Conservation (phyloP, 257 asterid species). For the Buddleja alternifolia region DNA sequence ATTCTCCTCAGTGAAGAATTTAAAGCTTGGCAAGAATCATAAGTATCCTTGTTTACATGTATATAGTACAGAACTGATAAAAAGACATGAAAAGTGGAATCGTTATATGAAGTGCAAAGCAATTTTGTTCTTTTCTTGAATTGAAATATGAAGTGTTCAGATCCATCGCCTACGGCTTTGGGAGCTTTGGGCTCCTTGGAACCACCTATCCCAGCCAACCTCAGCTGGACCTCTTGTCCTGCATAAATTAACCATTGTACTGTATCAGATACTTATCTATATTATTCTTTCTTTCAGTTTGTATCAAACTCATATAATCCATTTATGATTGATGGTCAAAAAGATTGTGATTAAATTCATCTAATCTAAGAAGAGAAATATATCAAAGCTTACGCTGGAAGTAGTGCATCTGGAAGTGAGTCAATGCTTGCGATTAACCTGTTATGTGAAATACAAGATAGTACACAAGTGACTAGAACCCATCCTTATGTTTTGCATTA, state of each 20-base stretch:
- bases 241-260: too few relatives aligned
- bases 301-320: too few relatives aligned
- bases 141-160: conserved; percentile 33
- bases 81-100: not conserved
- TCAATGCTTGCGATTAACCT: conserved; percentile 63
- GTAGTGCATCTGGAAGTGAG: conserved; percentile 75
- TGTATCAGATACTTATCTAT: too few relatives aligned
- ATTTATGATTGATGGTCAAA: too few relatives aligned
- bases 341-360: too few relatives aligned
- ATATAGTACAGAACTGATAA: not conserved
- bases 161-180: conserved; percentile 73
- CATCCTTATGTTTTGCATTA: not conserved
- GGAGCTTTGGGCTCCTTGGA: conserved; percentile 80
- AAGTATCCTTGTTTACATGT: not conserved
- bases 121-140: not conserved
- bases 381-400: conserved; percentile 58
- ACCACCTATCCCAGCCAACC: conserved; percentile 86
- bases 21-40: too few relatives aligned
- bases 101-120: not conserved
- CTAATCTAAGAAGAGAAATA: not conserved
- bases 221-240: conserved; percentile 77
- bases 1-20: too few relatives aligned
- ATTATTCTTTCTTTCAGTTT: too few relatives aligned
- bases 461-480: not conserved
- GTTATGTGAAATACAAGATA: conserved; percentile 19